These are phyloP conservation scores for Rhizopogon vinicolor DNA, from an alignment of 768 basidiomycete species.

Conservation along the genomic window DNA sequence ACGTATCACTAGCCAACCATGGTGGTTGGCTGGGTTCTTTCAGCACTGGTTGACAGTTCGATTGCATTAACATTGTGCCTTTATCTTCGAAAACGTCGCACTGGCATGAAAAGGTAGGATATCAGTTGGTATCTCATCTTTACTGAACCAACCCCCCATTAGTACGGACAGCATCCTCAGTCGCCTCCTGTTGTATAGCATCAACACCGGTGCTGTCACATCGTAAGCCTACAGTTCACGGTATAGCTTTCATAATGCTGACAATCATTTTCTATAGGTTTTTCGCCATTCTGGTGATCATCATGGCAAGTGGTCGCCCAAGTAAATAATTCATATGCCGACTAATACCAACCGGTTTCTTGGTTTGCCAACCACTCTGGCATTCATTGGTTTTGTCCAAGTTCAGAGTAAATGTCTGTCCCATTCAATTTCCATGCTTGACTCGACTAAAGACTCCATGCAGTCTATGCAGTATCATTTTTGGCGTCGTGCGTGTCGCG, in stretches of 20 bases:
- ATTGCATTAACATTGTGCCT: slow-evolving; percentile 9
- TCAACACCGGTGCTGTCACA: slow-evolving; percentile 12
- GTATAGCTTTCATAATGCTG: not conserved
- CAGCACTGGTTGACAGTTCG: slow-evolving; percentile 3
- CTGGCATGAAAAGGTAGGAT: slow-evolving; percentile 5
- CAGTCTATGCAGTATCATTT: slow-evolving; percentile 15
- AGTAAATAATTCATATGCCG: not conserved
- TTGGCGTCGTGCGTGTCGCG: slow-evolving; percentile 10
- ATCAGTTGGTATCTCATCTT: not conserved
- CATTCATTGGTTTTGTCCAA: slow-evolving; percentile 9
- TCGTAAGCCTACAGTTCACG: slow-evolving; percentile 4
- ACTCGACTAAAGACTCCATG: not conserved
- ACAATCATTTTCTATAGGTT: slow-evolving; percentile 1
- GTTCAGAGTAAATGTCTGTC: slow-evolving; percentile 13
- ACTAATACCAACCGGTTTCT: slow-evolving; percentile 3
- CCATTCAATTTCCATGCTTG: not conserved
- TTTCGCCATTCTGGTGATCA: slow-evolving; percentile 6
- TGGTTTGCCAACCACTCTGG: not conserved
- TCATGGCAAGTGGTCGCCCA: slow-evolving; percentile 1
- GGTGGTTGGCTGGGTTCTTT: slow-evolving; percentile 9
- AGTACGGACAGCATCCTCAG: slow-evolving; percentile 15
- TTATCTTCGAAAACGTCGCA: slow-evolving; percentile 8
- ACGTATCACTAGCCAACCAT: slow-evolving; percentile 6
- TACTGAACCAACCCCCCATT: not conserved
- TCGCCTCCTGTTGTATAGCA: slow-evolving; percentile 12